These are phyloP conservation scores for Quercus ilex DNA, from an alignment of 306 rosid species.

Conservation along the genomic window DNA sequence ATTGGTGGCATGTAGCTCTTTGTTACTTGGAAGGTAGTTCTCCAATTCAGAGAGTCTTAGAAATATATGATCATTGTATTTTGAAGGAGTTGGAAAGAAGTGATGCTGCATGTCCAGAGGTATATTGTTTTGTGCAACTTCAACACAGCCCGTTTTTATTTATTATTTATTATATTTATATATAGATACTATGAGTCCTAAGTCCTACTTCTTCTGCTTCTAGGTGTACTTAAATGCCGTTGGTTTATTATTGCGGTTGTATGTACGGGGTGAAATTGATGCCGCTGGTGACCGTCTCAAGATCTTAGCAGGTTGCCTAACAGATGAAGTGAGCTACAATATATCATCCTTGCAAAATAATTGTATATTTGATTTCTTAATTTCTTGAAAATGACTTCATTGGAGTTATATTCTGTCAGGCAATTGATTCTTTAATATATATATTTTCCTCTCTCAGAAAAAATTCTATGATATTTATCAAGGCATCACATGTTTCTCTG, in stretches of 20 bases:
- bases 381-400: neutral
- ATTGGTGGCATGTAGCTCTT: slow-evolving; percentile 98
- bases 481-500: neutral
- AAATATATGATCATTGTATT: slow-evolving; percentile 65
- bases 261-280: slow-evolving; percentile 54
- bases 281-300: slow-evolving; percentile 50
- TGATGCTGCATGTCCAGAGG: slow-evolving; percentile 56
- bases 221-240: slow-evolving; percentile 87
- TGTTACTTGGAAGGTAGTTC: slow-evolving; percentile 85
- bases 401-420: neutral
- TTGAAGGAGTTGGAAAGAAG: slow-evolving; percentile 83
- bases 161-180: neutral
- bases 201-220: slow-evolving; percentile 20
- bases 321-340: slow-evolving; percentile 57
- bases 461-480: neutral
- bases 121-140: slow-evolving; percentile 21
- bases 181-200: neutral
- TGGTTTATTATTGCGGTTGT: slow-evolving; percentile 63
- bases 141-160: neutral
- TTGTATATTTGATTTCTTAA: neutral
- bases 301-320: slow-evolving; percentile 42
- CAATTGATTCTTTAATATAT: neutral
- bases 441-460: neutral
- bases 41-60: slow-evolving; percentile 46
- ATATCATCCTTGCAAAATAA: neutral